Evolutionary conservation across 2,329 filamentous ascomycete genomes (phyloP).

Genomic region (Aureobasidium sp.): DNA sequence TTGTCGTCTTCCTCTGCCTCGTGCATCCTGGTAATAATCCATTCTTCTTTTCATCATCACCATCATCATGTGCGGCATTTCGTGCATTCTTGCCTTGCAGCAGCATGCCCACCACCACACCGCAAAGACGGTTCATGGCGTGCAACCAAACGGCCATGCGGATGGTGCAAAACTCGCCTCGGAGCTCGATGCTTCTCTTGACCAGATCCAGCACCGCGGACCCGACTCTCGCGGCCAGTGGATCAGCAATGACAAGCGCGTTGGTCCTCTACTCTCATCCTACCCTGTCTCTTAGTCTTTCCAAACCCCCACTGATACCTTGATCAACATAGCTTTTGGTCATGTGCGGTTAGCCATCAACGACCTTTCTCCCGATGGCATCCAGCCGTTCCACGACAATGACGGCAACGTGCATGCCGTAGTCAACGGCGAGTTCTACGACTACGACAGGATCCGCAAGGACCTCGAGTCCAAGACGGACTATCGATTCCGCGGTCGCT

Average conservation of each 20-base stretch:
- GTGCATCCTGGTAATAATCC: background rate
- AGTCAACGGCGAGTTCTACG: slow-evolving; percentile 57
- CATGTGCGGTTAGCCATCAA: slow-evolving; percentile 49
- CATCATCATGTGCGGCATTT: slow-evolving; percentile 27
- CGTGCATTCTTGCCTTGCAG: slow-evolving; percentile 24
- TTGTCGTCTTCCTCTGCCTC: background rate
- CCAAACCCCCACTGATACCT: slow-evolving; percentile 17
- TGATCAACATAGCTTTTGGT: slow-evolving; percentile 34
- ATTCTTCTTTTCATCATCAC: slow-evolving; percentile 7
- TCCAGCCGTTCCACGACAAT: slow-evolving; percentile 38
- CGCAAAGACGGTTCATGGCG: slow-evolving; percentile 10
- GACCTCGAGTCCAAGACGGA: slow-evolving; percentile 29
- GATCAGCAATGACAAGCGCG: slow-evolving; percentile 38
- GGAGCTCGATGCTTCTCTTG: slow-evolving; percentile 28
- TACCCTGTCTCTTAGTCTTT: slow-evolving; percentile 14
- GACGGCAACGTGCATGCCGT: slow-evolving; percentile 45
- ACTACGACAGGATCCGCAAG: slow-evolving; percentile 41
- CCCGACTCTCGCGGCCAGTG: slow-evolving; percentile 42
- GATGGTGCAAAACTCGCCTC: slow-evolving; percentile 19
- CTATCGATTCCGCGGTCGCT: slow-evolving; percentile 42
- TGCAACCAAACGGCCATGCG: slow-evolving; percentile 19
- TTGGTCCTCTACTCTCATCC: slow-evolving; percentile 30
- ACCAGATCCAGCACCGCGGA: slow-evolving; percentile 40
- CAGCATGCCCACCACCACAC: slow-evolving; percentile 15
- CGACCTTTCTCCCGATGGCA: slow-evolving; percentile 42